Percentiles rank a stretch among this genome's conserved stretches.
Conservation (phyloP, 352 stramenopile genomes). For the Phytophthora brassicae region DNA sequence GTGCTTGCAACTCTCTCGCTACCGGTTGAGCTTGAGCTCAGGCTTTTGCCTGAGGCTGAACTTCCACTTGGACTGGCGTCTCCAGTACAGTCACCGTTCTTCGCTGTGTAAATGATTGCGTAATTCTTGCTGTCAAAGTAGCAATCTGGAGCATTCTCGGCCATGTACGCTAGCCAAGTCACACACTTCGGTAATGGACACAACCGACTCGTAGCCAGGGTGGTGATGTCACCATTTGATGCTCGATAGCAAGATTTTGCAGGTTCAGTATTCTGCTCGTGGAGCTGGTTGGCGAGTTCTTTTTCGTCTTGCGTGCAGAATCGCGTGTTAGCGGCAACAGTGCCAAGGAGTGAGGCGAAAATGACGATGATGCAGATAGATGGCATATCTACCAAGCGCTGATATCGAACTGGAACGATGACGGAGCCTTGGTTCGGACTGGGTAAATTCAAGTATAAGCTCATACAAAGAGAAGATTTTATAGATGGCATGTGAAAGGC, state of each 20-base stretch:
- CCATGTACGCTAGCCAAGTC: conserved; percentile 61
- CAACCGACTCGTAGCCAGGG: conserved; percentile 50
- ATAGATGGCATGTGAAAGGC: not conserved
- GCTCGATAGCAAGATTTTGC: conserved; percentile 56
- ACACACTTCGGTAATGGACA: conserved; percentile 55
- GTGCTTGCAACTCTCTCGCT: not conserved
- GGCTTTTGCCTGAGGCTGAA: conserved; percentile 2
- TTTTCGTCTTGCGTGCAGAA: conserved; percentile 61
- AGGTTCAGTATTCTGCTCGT: conserved; percentile 57
- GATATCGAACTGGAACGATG: not conserved
- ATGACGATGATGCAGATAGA: conserved; percentile 15
- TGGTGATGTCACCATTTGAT: conserved; percentile 51
- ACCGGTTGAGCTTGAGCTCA: conserved; percentile 7
- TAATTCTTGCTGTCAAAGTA: conserved; percentile 74
- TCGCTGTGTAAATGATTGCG: conserved; percentile 40
- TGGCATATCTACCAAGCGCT: conserved; percentile 18
- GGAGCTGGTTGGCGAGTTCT: conserved; percentile 56
- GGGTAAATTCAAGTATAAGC: conserved; percentile 21
- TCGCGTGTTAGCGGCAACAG: conserved; percentile 24
- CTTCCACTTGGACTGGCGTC: conserved; percentile 10
- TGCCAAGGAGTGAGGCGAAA: conserved; percentile 21
- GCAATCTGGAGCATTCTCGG: conserved; percentile 50
- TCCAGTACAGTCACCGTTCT: conserved; percentile 46
- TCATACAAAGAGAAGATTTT: not conserved
- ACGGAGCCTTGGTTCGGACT: not conserved